Percentiles rank a stretch among this genome's conserved stretches.
Conservation (phyloP, 2,329 filamentous ascomycete genomes). For the Alternaria novae-zelandiae region DNA sequence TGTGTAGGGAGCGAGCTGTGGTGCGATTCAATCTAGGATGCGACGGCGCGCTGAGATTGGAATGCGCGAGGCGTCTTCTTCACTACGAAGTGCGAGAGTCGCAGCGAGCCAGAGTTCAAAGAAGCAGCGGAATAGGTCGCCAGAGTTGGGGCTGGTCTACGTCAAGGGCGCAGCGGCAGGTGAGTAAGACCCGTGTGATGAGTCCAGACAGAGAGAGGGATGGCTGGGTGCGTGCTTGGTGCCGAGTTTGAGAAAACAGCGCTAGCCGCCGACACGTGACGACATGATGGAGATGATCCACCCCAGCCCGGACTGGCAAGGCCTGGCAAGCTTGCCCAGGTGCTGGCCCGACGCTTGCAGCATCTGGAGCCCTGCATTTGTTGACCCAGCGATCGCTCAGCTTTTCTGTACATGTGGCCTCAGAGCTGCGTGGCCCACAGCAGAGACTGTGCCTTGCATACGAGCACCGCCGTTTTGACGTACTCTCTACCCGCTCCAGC, state of each 20-base stretch:
- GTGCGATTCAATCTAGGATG: conserved; percentile 32
- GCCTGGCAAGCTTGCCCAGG: background rate
- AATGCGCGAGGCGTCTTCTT: conserved; percentile 28
- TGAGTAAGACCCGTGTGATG: conserved; percentile 21
- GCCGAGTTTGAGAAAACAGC: conserved; percentile 21
- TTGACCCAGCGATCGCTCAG: background rate
- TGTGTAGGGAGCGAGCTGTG: conserved; percentile 23
- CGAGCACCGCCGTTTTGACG: background rate
- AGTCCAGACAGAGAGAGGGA: conserved; percentile 5
- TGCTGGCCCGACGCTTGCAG: background rate
- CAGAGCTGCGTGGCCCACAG: background rate
- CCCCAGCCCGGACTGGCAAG: background rate
- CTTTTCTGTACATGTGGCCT: background rate
- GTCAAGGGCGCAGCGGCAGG: conserved; percentile 26
- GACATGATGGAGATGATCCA: background rate
- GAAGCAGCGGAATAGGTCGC: conserved; percentile 25
- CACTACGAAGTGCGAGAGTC: conserved; percentile 22
- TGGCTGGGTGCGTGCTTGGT: conserved; percentile 7
- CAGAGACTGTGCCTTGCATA: conserved; percentile 6
- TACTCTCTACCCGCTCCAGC: background rate
- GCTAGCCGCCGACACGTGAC: conserved; percentile 23
- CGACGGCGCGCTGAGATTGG: conserved; percentile 28
- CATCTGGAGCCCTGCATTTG: background rate
- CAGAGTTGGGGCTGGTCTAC: conserved; percentile 27
- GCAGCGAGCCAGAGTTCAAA: conserved; percentile 30